These are phyloP conservation scores for Phytophthora sansomeana DNA, from an alignment of 352 stramenopile species.

Conservation along the genomic window DNA sequence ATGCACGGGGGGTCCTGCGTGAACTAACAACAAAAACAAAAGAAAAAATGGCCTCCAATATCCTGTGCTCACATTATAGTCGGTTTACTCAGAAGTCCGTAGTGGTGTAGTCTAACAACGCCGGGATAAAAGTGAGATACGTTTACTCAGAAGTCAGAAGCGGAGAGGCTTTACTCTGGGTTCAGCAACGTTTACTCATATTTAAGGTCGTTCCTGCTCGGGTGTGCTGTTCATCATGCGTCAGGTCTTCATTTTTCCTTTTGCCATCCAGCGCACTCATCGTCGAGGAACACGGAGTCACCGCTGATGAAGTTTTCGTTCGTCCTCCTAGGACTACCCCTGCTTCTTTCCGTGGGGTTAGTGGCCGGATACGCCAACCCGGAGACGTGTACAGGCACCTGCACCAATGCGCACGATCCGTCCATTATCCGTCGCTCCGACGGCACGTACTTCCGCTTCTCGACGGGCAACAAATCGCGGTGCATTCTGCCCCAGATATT, in stretches of 20 bases:
- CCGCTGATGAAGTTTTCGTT: conserved; percentile 15
- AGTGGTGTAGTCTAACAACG: too few relatives aligned
- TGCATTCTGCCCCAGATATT: conserved; percentile 53
- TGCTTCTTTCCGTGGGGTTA: conserved; percentile 18
- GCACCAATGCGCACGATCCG: conserved; percentile 55
- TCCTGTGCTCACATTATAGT: too few relatives aligned
- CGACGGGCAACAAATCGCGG: conserved; percentile 56
- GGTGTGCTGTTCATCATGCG: neutral
- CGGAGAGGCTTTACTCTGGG: too few relatives aligned
- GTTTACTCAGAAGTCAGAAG: too few relatives aligned
- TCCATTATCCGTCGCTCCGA: conserved; percentile 56
- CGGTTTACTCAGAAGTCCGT: too few relatives aligned
- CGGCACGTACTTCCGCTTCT: conserved; percentile 67
- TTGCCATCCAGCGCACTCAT: conserved; percentile 10
- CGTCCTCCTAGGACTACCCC: conserved; percentile 8
- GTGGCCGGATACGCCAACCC: conserved; percentile 32
- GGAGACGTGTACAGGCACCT: conserved; percentile 33
- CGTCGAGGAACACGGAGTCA: too few relatives aligned
- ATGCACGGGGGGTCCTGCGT: too few relatives aligned
- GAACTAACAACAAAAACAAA: too few relatives aligned
- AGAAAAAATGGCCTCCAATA: too few relatives aligned
- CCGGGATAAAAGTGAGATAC: too few relatives aligned
- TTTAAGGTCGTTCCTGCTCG: too few relatives aligned
- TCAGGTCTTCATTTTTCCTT: conserved; percentile 7
- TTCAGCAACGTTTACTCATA: too few relatives aligned